phyloP scores from a whole-genome alignment of 164 flowering plant species.

The grape (Vitis vinifera) region DNA sequence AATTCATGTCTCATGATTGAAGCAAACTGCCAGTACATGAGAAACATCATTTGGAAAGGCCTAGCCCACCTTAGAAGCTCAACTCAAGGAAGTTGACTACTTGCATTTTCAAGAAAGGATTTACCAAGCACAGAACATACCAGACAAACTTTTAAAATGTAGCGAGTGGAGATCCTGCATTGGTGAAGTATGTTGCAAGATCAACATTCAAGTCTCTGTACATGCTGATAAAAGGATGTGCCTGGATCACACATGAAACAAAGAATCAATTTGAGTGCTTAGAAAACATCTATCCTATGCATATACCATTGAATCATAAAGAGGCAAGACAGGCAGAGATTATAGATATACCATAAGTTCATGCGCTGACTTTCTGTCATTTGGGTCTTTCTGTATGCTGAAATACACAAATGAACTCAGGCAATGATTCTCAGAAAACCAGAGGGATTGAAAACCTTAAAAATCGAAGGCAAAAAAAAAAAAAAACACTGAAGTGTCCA shows the following conservation, averaged over 20 bases:
- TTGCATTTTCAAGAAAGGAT: not conserved
- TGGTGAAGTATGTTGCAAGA: conserved; percentile 76
- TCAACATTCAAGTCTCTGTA: conserved; percentile 60
- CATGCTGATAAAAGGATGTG: conserved; percentile 70
- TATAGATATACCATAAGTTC: conserved; percentile 65
- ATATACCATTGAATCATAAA: not conserved
- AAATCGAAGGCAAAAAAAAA: not conserved
- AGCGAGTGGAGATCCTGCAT: conserved; percentile 84
- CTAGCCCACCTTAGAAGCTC: too few relatives aligned
- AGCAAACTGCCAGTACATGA: too few relatives aligned
- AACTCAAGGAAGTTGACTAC: not conserved
- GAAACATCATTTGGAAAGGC: not conserved
- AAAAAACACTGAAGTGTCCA: too few relatives aligned
- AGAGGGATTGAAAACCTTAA: not conserved
- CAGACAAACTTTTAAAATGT: conserved; percentile 39
- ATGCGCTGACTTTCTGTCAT: conserved; percentile 59
- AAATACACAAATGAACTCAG: conserved; percentile 3
- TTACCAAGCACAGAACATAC: conserved; percentile 17
- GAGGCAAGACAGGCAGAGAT: not conserved
- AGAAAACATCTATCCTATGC: not conserved
- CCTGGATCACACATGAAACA: conserved; percentile 46
- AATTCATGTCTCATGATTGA: too few relatives aligned
- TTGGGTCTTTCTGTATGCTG: conserved; percentile 84
- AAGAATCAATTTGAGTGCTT: not conserved
- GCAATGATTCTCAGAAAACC: not conserved